Base-by-base conservation (phyloP, 768 basidiomycete genomes). In the Leccinum uliginosum region DNA sequence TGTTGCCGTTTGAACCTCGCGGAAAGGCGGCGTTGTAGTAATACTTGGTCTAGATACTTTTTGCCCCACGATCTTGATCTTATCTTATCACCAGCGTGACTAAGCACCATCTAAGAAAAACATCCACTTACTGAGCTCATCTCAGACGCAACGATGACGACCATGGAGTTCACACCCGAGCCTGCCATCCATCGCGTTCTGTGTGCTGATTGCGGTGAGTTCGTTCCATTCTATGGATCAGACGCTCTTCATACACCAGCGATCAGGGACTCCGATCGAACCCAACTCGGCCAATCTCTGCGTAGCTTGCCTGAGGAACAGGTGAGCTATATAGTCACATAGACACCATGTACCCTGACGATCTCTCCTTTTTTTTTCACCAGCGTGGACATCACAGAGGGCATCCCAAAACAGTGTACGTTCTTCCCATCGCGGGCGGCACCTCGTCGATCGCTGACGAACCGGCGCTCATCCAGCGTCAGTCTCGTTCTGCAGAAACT, bases 311-410 rank as follows among this genome's bases (percentile, higher is more conserved):
- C 78, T 97, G 45, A 76, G 93, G 55, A 96, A 95, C 80, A 86
- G 87, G 88, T 88, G 69, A 59, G 86, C 73, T n/a, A 15, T 8
- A 57, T 0, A n/a, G 17, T 17, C 4, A 30, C 11, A 51, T 57
- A 21, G 11, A 14, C 47, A 12, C 19, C 7, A 17, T 49, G 32
- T 30, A 27, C 6, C 2, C 29, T 54, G 56, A 59, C 8, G 52
- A 49, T 2, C 24, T n/a, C 10, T 21, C 8, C 0, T 14, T 27
- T 47, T 14, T 27, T 47, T 23, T 6, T 27, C 21, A 49, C 40
- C 4, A 93, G 91, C 8, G 86, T 98, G 59, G 97, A 99, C 71
- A 96, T 99, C 69, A 98, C 95, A 1, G 96, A 98, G 70, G 94
- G 93, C 14, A 98, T 98, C 52, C 96, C 95, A 7, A 98, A 94